Conservation (phyloP, 148 eudicot species). For the Camellia sinensis region DNA sequence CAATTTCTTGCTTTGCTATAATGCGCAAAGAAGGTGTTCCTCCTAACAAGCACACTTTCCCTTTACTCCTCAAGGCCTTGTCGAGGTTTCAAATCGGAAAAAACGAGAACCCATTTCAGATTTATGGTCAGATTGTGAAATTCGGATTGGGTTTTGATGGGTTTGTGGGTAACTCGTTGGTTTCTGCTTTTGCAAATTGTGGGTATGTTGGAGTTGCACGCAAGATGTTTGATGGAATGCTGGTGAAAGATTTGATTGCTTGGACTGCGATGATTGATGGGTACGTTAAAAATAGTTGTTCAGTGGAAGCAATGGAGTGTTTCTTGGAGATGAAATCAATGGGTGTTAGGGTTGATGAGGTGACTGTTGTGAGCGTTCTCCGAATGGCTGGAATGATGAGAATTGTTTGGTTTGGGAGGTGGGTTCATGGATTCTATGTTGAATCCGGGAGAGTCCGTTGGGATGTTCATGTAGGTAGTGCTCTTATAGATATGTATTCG, state of each 20-base stretch:
- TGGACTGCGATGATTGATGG: constrained; percentile 29
- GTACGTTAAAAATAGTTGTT: constrained; percentile 7
- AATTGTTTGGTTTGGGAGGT: constrained; percentile 26
- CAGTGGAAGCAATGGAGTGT: constrained; percentile 15
- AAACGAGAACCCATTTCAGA: constrained; percentile 12
- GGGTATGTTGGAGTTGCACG: constrained; percentile 20
- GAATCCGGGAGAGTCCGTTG: constrained; percentile 24
- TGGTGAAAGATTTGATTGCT: constrained; percentile 15
- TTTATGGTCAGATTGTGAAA: constrained; percentile 18
- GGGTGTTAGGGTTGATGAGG: constrained; percentile 16
- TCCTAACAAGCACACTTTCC: constrained; percentile 35
- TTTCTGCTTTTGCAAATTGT: constrained; percentile 16
- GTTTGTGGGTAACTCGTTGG: constrained; percentile 25
- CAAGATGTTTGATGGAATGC: constrained; percentile 26
- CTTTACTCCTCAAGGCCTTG: constrained; percentile 28
- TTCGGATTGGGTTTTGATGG: constrained; percentile 20
- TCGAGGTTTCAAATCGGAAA: background rate
- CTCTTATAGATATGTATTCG: constrained; percentile 30
- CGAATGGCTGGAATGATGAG: constrained; percentile 22
- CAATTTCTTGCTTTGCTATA: constrained; percentile 6
- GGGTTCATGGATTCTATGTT: constrained; percentile 31
- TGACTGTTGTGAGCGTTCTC: constrained; percentile 23
- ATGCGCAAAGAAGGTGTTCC: constrained; percentile 24
- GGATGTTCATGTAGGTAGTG: constrained; percentile 24
- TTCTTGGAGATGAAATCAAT: constrained; percentile 21